A percentile compares a stretch with the other conserved stretches of the same genome.
phyloP scores from a whole-genome alignment of 1,139 yeast species.

The Candida gigantensis region DNA sequence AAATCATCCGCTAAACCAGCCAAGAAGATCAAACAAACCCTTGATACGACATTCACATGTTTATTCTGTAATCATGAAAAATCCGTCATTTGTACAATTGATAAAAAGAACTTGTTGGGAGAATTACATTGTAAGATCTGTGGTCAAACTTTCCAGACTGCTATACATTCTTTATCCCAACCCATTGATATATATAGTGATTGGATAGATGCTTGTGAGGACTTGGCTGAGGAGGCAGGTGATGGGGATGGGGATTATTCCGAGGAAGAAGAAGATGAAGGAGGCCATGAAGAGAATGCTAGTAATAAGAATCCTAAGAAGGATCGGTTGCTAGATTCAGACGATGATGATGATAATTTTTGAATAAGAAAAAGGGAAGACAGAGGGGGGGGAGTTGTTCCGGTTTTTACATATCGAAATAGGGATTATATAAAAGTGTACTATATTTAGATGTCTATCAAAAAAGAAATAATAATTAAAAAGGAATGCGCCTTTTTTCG shows the following conservation, averaged over 20 bases:
- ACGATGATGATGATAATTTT: constrained; percentile 23
- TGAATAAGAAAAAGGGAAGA: too few species aligned
- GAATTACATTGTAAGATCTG: constrained; percentile 88
- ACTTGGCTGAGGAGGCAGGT: constrained; percentile 71
- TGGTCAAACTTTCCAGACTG: constrained; percentile 90
- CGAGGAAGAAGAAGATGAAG: constrained; percentile 36
- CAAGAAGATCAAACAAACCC: constrained; percentile 73
- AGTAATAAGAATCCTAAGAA: constrained; percentile 18
- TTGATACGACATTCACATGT: constrained; percentile 88
- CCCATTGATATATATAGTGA: constrained; percentile 96
- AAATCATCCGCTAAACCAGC: constrained; percentile 88
- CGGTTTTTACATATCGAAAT: background rate
- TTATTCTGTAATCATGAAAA: constrained; percentile 95
- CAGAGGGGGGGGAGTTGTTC: too few species aligned
- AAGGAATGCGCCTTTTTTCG: too few species aligned
- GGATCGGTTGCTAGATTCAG: constrained; percentile 26
- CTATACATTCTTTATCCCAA: constrained; percentile 77
- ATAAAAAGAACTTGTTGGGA: constrained; percentile 85
- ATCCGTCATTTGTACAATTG: constrained; percentile 84
- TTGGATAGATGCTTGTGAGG: constrained; percentile 99
- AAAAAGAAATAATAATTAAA: background rate
- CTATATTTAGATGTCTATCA: constrained; percentile 5
- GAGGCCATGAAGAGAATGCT: constrained; percentile 10
- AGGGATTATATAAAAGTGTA: constrained; percentile 3
- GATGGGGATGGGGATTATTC: constrained; percentile 35